Percentiles rank a stretch among this genome's conserved stretches.
Conservation (phyloP, 2,329 filamentous ascomycete genomes). For the Cladosporium sp. region DNA sequence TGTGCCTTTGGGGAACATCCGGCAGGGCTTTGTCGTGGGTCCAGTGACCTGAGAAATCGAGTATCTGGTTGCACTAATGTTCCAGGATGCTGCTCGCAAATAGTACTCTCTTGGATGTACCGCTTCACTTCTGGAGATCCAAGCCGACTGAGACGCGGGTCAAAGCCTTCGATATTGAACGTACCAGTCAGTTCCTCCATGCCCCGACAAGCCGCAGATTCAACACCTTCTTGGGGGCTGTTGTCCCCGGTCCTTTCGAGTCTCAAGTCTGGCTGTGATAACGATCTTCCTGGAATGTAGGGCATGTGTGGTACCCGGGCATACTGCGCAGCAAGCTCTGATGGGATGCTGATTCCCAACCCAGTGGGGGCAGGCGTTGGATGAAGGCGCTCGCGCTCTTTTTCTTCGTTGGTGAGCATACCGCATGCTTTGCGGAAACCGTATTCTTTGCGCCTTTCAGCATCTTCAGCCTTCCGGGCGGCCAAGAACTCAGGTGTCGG, state of each 20-base stretch:
- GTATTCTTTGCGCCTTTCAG: slow-evolving; percentile 2
- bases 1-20: too few relatives aligned
- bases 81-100: too few relatives aligned
- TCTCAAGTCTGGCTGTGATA: too few relatives aligned
- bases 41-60: not conserved
- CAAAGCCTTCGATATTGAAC: slow-evolving; percentile 1
- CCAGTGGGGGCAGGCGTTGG: not conserved
- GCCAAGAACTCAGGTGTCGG: slow-evolving; percentile 1
- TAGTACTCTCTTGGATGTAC: not conserved
- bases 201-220: not conserved
- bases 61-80: too few relatives aligned
- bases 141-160: slow-evolving; percentile 5
- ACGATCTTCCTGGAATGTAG: too few relatives aligned
- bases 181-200: slow-evolving; percentile 3
- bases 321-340: not conserved
- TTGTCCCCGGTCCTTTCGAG: too few relatives aligned
- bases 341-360: not conserved
- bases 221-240: too few relatives aligned
- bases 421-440: not conserved
- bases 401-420: slow-evolving; percentile 2
- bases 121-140: slow-evolving; percentile 5
- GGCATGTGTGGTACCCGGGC: too few relatives aligned
- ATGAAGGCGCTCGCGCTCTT: not conserved
- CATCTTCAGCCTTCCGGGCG: not conserved
- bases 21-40: not conserved